phyloP scores from a whole-genome alignment of 2,329 filamentous ascomycete genomes.

The Colletotrichum plurivorum region DNA sequence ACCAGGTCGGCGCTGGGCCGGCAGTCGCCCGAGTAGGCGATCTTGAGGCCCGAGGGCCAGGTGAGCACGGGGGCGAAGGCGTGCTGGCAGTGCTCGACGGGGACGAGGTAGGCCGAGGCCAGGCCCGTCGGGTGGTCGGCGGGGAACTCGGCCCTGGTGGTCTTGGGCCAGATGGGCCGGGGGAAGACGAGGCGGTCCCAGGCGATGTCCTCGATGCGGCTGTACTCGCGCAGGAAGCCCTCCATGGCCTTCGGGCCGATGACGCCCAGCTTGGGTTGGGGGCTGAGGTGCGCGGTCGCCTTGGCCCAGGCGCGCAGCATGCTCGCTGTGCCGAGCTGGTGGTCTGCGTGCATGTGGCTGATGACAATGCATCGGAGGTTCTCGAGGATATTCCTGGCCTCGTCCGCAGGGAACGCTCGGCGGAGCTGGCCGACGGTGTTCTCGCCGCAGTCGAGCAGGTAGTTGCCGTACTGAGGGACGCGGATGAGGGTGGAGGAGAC shows the following conservation, averaged over 20 bases:
- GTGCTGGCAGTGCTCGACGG: constrained; percentile 84
- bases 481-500: constrained; percentile 90
- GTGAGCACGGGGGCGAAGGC: constrained; percentile 84
- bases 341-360: constrained; percentile 95
- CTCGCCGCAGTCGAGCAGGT: constrained; percentile 93
- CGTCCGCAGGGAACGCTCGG: constrained; percentile 76
- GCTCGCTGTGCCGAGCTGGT: constrained; percentile 88
- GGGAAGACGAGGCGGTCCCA: constrained; percentile 65
- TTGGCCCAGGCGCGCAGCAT: constrained; percentile 88
- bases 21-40: constrained; percentile 96
- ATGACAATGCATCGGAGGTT: constrained; percentile 91
- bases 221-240: constrained; percentile 84
- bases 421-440: constrained; percentile 90
- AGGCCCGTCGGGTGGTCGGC: constrained; percentile 70
- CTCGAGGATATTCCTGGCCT: constrained; percentile 79
- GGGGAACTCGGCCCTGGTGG: constrained; percentile 51
- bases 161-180: constrained; percentile 12
- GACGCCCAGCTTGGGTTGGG: constrained; percentile 68
- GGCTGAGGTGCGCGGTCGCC: constrained; percentile 54
- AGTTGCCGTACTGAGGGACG: constrained; percentile 88
- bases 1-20: constrained; percentile 81
- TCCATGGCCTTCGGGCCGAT: constrained; percentile 81
- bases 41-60: constrained; percentile 84
- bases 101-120: constrained; percentile 74
- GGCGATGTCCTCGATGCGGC: constrained; percentile 82